phyloP scores from a whole-genome alignment of 441 rosid species.

The Gossypium trilobum region DNA sequence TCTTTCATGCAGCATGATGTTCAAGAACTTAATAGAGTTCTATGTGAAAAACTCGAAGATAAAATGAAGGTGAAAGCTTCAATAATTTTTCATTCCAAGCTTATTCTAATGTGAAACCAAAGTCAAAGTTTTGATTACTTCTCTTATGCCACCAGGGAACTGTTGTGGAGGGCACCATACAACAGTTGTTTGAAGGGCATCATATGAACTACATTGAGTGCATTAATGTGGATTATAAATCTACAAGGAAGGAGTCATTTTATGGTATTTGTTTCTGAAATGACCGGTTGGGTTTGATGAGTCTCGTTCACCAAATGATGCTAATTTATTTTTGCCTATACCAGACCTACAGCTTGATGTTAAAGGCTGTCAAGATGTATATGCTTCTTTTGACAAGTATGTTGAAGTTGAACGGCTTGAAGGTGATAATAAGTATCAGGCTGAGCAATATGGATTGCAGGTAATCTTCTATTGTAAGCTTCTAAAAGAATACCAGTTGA shows the following conservation, averaged over 20 bases:
- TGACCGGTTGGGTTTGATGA: not conserved
- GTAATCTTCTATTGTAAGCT: constrained; percentile 16
- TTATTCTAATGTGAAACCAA: not conserved
- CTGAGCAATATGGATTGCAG: constrained; percentile 46
- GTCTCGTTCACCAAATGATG: not conserved
- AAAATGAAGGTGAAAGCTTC: constrained; percentile 38
- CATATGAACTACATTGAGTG: constrained; percentile 44
- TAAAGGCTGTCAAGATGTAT: constrained; percentile 44
- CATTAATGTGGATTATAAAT: constrained; percentile 41
- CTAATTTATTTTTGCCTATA: constrained; percentile 8
- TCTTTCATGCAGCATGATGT: constrained; percentile 47
- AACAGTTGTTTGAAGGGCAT: constrained; percentile 40
- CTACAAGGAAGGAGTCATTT: constrained; percentile 44
- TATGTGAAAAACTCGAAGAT: constrained; percentile 44
- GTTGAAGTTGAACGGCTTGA: constrained; percentile 50
- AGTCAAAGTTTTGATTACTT: constrained; percentile 1
- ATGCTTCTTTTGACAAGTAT: constrained; percentile 50
- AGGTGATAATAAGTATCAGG: constrained; percentile 48
- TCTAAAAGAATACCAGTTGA: not conserved
- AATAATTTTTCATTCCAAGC: not conserved
- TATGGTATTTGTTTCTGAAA: constrained; percentile 26
- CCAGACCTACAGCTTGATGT: constrained; percentile 47
- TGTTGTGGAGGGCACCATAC: constrained; percentile 45
- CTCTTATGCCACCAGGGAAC: constrained; percentile 28
- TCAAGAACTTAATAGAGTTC: constrained; percentile 42